Conservation (phyloP, 495 filamentous ascomycete genomes). For the Podospora pseudoanserina region DNA sequence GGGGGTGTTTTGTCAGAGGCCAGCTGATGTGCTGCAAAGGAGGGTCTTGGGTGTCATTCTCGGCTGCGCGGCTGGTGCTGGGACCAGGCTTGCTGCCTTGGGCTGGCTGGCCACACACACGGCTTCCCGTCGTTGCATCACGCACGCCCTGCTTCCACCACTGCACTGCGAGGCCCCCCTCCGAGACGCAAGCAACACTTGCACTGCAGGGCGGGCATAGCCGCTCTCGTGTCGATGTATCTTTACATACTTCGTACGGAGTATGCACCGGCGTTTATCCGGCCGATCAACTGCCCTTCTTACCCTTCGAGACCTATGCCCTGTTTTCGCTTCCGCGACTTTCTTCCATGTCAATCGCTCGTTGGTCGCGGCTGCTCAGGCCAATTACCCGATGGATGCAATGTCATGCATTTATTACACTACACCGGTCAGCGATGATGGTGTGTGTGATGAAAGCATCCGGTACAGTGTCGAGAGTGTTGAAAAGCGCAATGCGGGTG, state of each 20-base stretch:
- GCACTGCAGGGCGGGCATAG: neutral
- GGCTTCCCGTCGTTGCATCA: neutral
- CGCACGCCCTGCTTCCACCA: neutral
- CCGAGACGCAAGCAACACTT: neutral
- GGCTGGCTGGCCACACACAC: neutral
- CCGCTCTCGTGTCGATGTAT: neutral
- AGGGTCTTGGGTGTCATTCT: slow-evolving; percentile 5
- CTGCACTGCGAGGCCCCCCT: neutral
- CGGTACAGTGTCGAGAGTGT: neutral
- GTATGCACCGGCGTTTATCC: neutral
- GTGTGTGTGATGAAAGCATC: neutral
- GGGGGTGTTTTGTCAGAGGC: neutral
- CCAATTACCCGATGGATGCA: neutral
- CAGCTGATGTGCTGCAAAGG: neutral
- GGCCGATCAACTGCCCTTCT: neutral
- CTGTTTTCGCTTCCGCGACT: neutral
- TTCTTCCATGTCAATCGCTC: no score
- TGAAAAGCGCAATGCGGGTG: neutral
- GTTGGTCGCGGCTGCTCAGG: no score
- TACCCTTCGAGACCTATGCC: neutral
- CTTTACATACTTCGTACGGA: neutral
- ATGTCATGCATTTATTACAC: neutral
- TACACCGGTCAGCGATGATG: neutral
- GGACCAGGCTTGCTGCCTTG: neutral
- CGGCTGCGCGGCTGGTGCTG: neutral